A percentile compares a stretch with the other conserved stretches of the same genome.
phyloP scores from a whole-genome alignment of 2,329 filamentous ascomycete species.

The Reticulascus tulasneorum region DNA sequence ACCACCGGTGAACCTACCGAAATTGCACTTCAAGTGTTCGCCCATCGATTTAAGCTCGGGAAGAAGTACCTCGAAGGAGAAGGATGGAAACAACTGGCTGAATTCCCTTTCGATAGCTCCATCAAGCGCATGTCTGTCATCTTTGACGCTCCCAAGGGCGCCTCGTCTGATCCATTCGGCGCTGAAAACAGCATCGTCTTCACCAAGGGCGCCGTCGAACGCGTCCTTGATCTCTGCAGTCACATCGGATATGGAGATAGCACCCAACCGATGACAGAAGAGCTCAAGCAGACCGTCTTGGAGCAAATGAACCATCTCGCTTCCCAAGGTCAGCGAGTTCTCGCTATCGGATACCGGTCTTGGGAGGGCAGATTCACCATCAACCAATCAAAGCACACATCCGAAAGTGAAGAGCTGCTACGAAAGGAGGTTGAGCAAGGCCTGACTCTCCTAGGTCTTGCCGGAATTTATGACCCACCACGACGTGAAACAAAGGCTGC shows the following conservation, averaged over 20 bases:
- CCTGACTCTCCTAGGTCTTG: conserved; percentile 74
- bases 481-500: conserved; percentile 73
- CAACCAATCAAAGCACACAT: conserved; percentile 24
- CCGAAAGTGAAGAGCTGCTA: conserved; percentile 29
- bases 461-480: conserved; percentile 83
- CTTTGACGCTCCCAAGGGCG: conserved; percentile 48
- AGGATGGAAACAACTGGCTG: conserved; percentile 62
- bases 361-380: conserved; percentile 45
- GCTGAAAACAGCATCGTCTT: conserved; percentile 49
- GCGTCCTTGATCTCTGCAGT: conserved; percentile 54
- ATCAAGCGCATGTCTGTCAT: conserved; percentile 80
- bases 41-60: conserved; percentile 61
- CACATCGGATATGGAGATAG: conserved; percentile 39
- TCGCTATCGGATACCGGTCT: conserved; percentile 65
- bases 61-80: conserved; percentile 47
- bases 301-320: conserved; percentile 56
- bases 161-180: conserved; percentile 33
- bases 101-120: conserved; percentile 75
- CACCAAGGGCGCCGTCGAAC: conserved; percentile 60
- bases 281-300: conserved; percentile 46
- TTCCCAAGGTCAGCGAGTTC: conserved; percentile 66
- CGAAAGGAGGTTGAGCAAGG: conserved; percentile 63
- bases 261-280: conserved; percentile 44
- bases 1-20: conserved; percentile 70
- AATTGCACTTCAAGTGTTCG: conserved; percentile 72